These are phyloP conservation scores for Rhytidhysteron rufulum DNA, from an alignment of 2,329 filamentous ascomycete species.

Conservation along the genomic window DNA sequence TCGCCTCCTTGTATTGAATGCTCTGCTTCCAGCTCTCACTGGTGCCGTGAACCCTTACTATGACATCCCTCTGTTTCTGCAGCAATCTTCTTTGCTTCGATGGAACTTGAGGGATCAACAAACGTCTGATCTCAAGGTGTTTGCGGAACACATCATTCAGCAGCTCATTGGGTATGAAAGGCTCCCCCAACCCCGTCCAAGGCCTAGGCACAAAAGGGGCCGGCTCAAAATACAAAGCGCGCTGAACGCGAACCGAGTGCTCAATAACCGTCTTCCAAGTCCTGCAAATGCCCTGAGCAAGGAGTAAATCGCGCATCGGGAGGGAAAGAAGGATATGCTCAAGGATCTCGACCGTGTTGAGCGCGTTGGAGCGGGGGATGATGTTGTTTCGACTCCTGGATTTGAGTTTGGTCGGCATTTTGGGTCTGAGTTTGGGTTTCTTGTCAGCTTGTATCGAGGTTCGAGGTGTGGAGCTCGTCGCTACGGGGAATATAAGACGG, in stretches of 20 bases:
- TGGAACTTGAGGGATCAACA: not conserved
- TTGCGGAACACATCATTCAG: not conserved
- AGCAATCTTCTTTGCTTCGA: not conserved
- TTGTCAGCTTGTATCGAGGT: no score
- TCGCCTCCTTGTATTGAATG: not conserved
- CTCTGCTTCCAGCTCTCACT: not conserved
- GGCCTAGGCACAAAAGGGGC: not conserved
- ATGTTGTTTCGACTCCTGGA: not conserved
- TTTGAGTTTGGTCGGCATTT: no score
- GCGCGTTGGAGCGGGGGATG: not conserved
- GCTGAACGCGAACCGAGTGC: not conserved
- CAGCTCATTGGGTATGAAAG: not conserved
- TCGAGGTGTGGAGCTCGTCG: no score
- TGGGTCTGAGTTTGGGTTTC: no score
- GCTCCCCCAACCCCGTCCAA: not conserved
- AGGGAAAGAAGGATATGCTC: not conserved
- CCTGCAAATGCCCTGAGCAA: not conserved
- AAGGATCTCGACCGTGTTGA: not conserved
- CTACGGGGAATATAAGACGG: no score
- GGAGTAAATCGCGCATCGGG: not conserved
- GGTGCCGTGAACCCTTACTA: not conserved
- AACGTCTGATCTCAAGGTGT: not conserved
- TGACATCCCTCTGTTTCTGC: not conserved
- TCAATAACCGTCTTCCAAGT: not conserved
- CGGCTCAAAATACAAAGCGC: not conserved